Percentiles rank a stretch among this genome's conserved stretches.
These are phyloP conservation scores for Hanseniaspora clermontiae DNA, from an alignment of 805 yeast genomes.

Conservation along the genomic window DNA sequence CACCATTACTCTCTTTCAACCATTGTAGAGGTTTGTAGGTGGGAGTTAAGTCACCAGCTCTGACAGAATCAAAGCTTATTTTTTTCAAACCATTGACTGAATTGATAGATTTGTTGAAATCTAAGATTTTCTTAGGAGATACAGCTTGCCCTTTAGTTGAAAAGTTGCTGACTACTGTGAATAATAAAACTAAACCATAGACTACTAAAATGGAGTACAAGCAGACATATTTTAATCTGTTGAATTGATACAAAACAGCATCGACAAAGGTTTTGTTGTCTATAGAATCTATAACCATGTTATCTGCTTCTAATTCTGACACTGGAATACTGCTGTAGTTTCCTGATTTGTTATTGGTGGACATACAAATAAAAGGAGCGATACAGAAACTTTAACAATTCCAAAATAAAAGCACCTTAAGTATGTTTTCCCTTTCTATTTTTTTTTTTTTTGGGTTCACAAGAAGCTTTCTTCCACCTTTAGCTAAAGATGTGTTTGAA, in stretches of 20 bases:
- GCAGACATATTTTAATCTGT: constrained; percentile 8
- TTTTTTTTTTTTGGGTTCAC: no score
- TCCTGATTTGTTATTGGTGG: background rate
- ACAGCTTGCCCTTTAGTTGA: background rate
- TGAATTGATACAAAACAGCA: background rate
- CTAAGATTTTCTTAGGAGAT: background rate
- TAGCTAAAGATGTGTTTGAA: no score
- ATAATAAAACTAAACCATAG: constrained; percentile 5
- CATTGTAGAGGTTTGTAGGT: constrained; percentile 49
- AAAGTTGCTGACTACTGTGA: constrained; percentile 1
- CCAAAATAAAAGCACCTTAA: no score
- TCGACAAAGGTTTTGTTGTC: background rate
- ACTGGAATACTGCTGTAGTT: constrained; percentile 2
- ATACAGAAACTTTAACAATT: background rate
- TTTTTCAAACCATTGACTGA: constrained; percentile 8
- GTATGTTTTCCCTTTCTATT: no score
- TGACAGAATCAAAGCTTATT: constrained; percentile 33
- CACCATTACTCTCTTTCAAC: constrained; percentile 42
- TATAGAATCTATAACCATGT: background rate
- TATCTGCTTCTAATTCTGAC: background rate
- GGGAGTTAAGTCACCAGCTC: constrained; percentile 49
- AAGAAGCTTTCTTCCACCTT: no score
- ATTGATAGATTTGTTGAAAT: constrained; percentile 6
- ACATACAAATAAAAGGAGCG: background rate
- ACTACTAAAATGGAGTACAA: background rate